Base-by-base conservation (phyloP, 2,329 filamentous ascomycete genomes). In the Talaromyces piceae region DNA sequence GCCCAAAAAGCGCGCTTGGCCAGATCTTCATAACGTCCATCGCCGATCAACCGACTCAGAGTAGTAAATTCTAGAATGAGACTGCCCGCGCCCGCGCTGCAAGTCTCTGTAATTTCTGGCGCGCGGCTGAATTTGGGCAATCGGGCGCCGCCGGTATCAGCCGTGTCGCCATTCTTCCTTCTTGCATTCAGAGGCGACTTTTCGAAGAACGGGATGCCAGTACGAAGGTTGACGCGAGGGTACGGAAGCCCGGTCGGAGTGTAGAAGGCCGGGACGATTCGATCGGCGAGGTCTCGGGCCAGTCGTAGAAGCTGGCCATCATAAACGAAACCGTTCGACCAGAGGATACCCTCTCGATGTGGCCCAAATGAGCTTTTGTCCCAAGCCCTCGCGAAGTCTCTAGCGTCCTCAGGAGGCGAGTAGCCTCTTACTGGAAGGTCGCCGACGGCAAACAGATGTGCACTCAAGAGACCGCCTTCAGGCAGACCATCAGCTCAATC, bases 1-100 rank as follows among this genome's bases (percentile, higher is more conserved):
- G 91, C 87, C 90, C 91, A 96, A 63, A 98, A 98, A 0, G 93
- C 91, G 51, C 87, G 78, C 68, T 97, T 97, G 1, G 88, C 91
- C 13, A 88, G 78, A 62, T 87, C 82, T 67, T 98, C 93, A 61
- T 95, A 98, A n/a, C 87, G 82, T 8, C 78, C 73, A 64, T 97
- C 88, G 9, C 88, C 89, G 0, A 89, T 94, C 44, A 98, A 75
- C 22, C 93, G 82, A 62, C 90, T 96, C 44, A 98, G 76, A 0
- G 91, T 88, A 0, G 90, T 88, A 59, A 97, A 95, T 65, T 98
- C 93, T 1, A 98, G 78, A 2, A 96, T 88, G 23, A 98, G 75
- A 66, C 91, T 97, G 49, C 91, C 93, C n/a, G 93, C 93, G 41
- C 93, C 93, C 1, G 93, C 93, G 64, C 89, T 95, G 70, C 93